These are phyloP conservation scores for Paraconiothyrium brasiliense DNA, from an alignment of 2,329 filamentous ascomycete species.

Conservation along the genomic window DNA sequence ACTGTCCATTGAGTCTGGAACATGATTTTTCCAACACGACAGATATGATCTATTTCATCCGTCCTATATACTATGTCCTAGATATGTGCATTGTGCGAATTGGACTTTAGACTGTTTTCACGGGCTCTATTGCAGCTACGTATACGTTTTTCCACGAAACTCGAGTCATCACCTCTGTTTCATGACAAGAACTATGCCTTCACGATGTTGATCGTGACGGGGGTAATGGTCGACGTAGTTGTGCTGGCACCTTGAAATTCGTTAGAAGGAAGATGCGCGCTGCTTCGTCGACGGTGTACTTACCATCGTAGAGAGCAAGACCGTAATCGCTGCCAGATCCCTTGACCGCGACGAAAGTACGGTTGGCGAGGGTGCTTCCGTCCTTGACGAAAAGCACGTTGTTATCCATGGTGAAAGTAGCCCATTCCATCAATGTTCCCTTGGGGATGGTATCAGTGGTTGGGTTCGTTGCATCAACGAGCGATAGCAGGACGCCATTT, in stretches of 20 bases:
- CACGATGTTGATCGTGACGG: slow-evolving; percentile 32
- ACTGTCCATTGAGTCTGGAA: background rate
- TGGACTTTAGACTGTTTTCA: background rate
- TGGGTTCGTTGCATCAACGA: slow-evolving; percentile 38
- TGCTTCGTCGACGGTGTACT: slow-evolving; percentile 10
- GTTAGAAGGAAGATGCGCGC: slow-evolving; percentile 15
- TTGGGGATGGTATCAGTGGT: slow-evolving; percentile 29
- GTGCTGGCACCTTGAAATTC: slow-evolving; percentile 28
- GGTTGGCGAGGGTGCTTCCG: slow-evolving; percentile 34
- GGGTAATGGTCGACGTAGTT: slow-evolving; percentile 27
- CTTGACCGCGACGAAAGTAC: slow-evolving; percentile 37
- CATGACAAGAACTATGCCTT: slow-evolving; percentile 14
- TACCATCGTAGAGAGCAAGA: slow-evolving; percentile 41
- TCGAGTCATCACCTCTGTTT: background rate
- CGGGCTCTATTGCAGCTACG: background rate
- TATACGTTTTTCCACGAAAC: background rate
- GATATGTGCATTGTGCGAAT: background rate
- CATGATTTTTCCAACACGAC: background rate
- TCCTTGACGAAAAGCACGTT: slow-evolving; percentile 39
- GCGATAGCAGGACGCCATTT: slow-evolving; percentile 32
- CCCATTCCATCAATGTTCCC: slow-evolving; percentile 42
- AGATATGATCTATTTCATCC: too few species aligned
- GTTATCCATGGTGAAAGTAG: slow-evolving; percentile 39
- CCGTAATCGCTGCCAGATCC: slow-evolving; percentile 24
- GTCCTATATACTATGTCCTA: too few species aligned